Conservation (phyloP, 2,329 filamentous ascomycete genomes). For the Xylaria sp. region DNA sequence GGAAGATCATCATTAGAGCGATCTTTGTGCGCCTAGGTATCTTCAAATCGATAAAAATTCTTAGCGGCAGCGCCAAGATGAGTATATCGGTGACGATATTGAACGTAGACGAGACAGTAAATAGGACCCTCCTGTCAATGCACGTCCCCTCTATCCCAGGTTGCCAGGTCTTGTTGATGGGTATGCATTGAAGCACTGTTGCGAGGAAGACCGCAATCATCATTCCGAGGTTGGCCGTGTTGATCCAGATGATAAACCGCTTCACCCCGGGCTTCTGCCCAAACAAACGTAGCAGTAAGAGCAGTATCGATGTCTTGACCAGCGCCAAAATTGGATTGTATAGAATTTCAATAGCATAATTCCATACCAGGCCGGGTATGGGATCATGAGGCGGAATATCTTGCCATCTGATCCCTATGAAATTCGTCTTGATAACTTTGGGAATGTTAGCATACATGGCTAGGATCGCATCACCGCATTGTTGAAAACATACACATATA, state of each 20-base stretch:
- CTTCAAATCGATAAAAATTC: slow-evolving; percentile 55
- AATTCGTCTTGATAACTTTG: slow-evolving; percentile 43
- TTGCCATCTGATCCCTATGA: slow-evolving; percentile 39
- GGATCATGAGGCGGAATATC: slow-evolving; percentile 43
- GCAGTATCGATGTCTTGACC: slow-evolving; percentile 58
- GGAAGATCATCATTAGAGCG: slow-evolving; percentile 55
- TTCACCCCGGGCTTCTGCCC: slow-evolving; percentile 52
- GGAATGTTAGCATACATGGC: slow-evolving; percentile 15
- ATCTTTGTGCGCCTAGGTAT: slow-evolving; percentile 54
- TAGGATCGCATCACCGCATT: background rate
- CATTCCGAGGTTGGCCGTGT: slow-evolving; percentile 50
- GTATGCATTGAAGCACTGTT: slow-evolving; percentile 55
- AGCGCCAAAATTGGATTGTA: slow-evolving; percentile 60
- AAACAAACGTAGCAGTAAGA: slow-evolving; percentile 59
- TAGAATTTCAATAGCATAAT: slow-evolving; percentile 54
- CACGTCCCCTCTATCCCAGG: slow-evolving; percentile 45
- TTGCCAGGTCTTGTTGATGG: slow-evolving; percentile 52
- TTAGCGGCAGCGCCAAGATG: slow-evolving; percentile 54
- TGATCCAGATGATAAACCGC: slow-evolving; percentile 48
- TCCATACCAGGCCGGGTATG: slow-evolving; percentile 46
- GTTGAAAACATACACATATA: slow-evolving; percentile 42
- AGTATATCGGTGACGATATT: slow-evolving; percentile 57
- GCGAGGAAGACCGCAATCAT: slow-evolving; percentile 48
- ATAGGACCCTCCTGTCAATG: slow-evolving; percentile 49
- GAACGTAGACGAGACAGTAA: slow-evolving; percentile 52